These are phyloP conservation scores for Saturnispora dispora DNA, from an alignment of 805 yeast species.

Conservation along the genomic window DNA sequence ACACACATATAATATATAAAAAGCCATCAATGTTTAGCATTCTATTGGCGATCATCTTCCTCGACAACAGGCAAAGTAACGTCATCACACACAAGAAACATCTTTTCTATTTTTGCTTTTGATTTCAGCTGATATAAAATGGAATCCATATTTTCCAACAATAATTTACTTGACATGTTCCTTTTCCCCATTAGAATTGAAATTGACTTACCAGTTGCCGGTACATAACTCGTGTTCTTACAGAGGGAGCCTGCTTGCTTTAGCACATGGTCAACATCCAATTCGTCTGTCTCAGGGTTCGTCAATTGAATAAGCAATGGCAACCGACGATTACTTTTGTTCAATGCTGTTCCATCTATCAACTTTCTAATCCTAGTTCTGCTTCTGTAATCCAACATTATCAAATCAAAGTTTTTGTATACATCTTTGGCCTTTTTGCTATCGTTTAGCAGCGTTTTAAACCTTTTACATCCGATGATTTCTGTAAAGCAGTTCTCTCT, in stretches of 20 bases:
- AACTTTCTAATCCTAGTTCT: conserved; percentile 50
- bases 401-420: conserved; percentile 53
- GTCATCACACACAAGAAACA: conserved; percentile 4
- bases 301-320: conserved; percentile 66
- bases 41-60: neutral
- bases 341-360: conserved; percentile 49
- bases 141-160: conserved; percentile 45
- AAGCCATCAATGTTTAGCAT: neutral
- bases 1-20: neutral
- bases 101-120: conserved; percentile 2
- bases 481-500: conserved; percentile 51
- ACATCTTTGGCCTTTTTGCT: conserved; percentile 39
- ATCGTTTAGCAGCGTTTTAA: conserved; percentile 38
- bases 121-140: conserved; percentile 40
- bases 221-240: conserved; percentile 53
- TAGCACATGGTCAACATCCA: conserved; percentile 56
- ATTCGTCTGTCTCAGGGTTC: conserved; percentile 39
- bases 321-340: conserved; percentile 51
- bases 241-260: conserved; percentile 58
- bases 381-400: conserved; percentile 62
- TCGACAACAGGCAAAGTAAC: conserved; percentile 1
- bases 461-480: conserved; percentile 49
- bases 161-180: conserved; percentile 32
- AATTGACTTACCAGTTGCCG: conserved; percentile 51
- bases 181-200: conserved; percentile 52